These are phyloP conservation scores for Peniophora sp. DNA, from an alignment of 1,284 basidiomycete species.

Conservation along the genomic window DNA sequence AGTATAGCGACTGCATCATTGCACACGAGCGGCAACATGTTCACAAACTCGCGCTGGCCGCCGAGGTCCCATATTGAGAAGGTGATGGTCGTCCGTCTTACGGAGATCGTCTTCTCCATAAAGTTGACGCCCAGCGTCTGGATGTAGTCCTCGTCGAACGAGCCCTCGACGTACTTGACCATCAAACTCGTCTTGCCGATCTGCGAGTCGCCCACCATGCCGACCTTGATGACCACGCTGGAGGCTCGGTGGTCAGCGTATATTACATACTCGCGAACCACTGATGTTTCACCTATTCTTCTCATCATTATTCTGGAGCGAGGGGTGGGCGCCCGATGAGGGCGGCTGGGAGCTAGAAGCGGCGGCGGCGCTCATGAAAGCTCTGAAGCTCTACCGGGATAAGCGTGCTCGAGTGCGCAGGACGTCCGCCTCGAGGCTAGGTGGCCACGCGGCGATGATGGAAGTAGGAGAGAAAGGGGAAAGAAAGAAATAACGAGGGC, in stretches of 20 bases:
- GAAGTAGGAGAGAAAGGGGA: slow-evolving; percentile 14
- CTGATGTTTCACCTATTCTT: slow-evolving; percentile 58
- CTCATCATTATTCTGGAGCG: slow-evolving; percentile 61
- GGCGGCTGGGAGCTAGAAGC: slow-evolving; percentile 27
- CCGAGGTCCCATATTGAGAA: slow-evolving; percentile 99
- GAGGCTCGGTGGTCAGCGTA: slow-evolving; percentile 5
- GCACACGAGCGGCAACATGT: slow-evolving; percentile 96
- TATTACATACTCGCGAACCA: neutral
- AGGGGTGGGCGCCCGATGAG: slow-evolving; percentile 35
- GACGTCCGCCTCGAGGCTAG: neutral
- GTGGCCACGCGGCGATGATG: slow-evolving; percentile 9
- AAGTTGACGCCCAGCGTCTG: slow-evolving; percentile 99
- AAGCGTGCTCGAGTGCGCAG: neutral
- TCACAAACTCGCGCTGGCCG: slow-evolving; percentile 96
- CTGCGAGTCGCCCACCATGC: slow-evolving; percentile 98
- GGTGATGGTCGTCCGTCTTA: slow-evolving; percentile 95
- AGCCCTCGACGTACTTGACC: slow-evolving; percentile 98
- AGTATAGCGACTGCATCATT: slow-evolving; percentile 98
- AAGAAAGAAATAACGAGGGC: slow-evolving; percentile 14
- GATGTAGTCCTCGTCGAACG: slow-evolving; percentile 98
- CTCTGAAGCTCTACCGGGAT: neutral
- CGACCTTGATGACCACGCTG: slow-evolving; percentile 95
- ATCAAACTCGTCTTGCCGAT: slow-evolving; percentile 98
- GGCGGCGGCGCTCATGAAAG: slow-evolving; percentile 22
- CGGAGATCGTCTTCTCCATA: slow-evolving; percentile 98